Conservation (phyloP, 257 asterid species). For the Eustoma russellianum region DNA sequence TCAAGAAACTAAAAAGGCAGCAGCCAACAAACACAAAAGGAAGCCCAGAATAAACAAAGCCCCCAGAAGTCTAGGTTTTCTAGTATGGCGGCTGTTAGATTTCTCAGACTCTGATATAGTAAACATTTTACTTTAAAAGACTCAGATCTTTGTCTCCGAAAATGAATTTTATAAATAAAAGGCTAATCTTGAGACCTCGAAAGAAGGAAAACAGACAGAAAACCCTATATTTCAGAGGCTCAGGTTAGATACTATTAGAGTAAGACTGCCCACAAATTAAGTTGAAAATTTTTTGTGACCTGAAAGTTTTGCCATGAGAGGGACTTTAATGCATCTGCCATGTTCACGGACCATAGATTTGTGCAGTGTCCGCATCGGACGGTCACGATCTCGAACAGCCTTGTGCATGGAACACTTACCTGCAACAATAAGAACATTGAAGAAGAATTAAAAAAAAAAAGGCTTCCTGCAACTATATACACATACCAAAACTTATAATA, state of each 20-base stretch:
- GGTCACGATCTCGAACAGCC: slow-evolving; percentile 69
- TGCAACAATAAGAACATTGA: slow-evolving; percentile 14
- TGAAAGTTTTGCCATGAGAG: slow-evolving; percentile 43
- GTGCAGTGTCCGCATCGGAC: slow-evolving; percentile 92
- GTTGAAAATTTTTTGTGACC: slow-evolving; percentile 33
- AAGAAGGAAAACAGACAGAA: slow-evolving; percentile 28
- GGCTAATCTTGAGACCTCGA: slow-evolving; percentile 30
- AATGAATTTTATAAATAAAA: too few relatives aligned
- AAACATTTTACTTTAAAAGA: slow-evolving; percentile 10
- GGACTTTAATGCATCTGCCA: slow-evolving; percentile 77
- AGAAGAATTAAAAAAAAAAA: too few relatives aligned
- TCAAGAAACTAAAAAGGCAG: slow-evolving; percentile 7
- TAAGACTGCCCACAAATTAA: slow-evolving; percentile 43
- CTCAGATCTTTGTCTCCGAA: background rate
- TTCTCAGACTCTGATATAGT: background rate
- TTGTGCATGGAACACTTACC: slow-evolving; percentile 94
- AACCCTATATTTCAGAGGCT: slow-evolving; percentile 55
- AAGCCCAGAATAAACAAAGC: background rate
- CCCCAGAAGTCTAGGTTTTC: slow-evolving; percentile 12
- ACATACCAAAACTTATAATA: too few relatives aligned
- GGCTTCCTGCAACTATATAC: too few relatives aligned
- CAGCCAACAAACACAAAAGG: slow-evolving; percentile 4
- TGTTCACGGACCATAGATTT: slow-evolving; percentile 76
- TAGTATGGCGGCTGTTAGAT: slow-evolving; percentile 48
- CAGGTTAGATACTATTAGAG: background rate